Percentiles rank a stretch among this genome's conserved stretches.
Conservation (phyloP, 2,329 filamentous ascomycete species). For the Claviceps capensis region DNA sequence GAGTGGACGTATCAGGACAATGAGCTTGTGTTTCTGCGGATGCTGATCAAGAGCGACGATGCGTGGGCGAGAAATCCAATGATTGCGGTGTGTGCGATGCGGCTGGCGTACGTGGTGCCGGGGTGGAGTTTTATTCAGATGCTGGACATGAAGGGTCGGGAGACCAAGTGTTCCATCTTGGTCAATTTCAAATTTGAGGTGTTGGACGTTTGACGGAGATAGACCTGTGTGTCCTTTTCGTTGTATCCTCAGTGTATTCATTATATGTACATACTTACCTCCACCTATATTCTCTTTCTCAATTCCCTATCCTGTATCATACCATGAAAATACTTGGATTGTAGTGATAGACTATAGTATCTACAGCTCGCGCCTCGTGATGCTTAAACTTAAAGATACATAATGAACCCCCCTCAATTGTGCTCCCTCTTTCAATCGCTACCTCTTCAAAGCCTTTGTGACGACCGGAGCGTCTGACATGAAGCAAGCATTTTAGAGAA, state of each 20-base stretch:
- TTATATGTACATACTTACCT: too few species aligned
- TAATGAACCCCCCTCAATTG: too few species aligned
- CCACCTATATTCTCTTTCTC: conserved; percentile 12
- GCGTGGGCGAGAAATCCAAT: conserved; percentile 48
- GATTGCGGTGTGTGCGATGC: conserved; percentile 45
- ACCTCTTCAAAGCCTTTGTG: too few species aligned
- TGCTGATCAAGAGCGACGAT: conserved; percentile 55
- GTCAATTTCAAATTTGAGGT: conserved; percentile 50
- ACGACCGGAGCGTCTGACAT: too few species aligned
- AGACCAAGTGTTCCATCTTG: conserved; percentile 48
- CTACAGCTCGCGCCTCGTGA: too few species aligned
- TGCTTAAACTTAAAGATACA: too few species aligned
- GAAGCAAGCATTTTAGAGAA: too few species aligned
- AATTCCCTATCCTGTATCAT: neutral
- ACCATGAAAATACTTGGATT: too few species aligned
- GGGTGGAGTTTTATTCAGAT: conserved; percentile 53
- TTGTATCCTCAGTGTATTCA: conserved; percentile 3
- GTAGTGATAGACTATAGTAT: too few species aligned
- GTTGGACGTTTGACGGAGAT: conserved; percentile 21
- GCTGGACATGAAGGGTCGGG: conserved; percentile 49
- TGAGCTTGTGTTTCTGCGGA: conserved; percentile 48
- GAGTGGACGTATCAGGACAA: conserved; percentile 58
- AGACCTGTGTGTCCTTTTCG: neutral
- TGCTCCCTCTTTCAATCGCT: too few species aligned
- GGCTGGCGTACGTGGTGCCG: conserved; percentile 39